Conservation (phyloP, 1,284 basidiomycete species). For the Leccinum griseonigrum region DNA sequence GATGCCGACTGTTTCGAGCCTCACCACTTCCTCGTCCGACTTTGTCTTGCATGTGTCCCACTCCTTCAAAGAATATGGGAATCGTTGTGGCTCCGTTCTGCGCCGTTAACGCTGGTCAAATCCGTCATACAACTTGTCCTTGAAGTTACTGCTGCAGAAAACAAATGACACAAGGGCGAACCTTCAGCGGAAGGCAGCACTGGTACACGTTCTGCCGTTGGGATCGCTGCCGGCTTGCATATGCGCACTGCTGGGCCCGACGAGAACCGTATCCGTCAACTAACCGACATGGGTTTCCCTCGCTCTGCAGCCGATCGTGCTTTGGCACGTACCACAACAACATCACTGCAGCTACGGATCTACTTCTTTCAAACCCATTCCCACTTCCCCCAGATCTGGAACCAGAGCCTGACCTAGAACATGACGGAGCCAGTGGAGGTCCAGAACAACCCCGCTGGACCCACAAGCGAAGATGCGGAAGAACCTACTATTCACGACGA, state of each 20-base stretch:
- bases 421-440: constrained; percentile 25
- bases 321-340: constrained; percentile 87
- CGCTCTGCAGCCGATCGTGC: constrained; percentile 83
- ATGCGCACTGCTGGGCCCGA: constrained; percentile 57
- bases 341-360: constrained; percentile 85
- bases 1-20: constrained; percentile 81
- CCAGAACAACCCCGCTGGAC: constrained; percentile 28
- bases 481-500: constrained; percentile 27
- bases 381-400: constrained; percentile 57
- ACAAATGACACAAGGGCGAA: constrained; percentile 64
- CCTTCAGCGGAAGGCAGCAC: constrained; percentile 24
- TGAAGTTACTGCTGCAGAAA: constrained; percentile 80
- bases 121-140: constrained; percentile 77
- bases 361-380: constrained; percentile 82
- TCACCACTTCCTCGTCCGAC: constrained; percentile 80
- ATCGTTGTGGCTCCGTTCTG: constrained; percentile 76
- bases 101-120: constrained; percentile 73
- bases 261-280: constrained; percentile 74
- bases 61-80: constrained; percentile 76
- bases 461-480: constrained; percentile 26
- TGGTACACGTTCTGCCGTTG: constrained; percentile 30
- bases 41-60: constrained; percentile 74
- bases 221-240: constrained; percentile 39
- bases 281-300: constrained; percentile 97
- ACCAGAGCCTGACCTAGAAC: constrained; percentile 35